Evolutionary conservation across 208 protist genomes (phyloP).

Genomic region (Wallacemonas rigidus): DNA sequence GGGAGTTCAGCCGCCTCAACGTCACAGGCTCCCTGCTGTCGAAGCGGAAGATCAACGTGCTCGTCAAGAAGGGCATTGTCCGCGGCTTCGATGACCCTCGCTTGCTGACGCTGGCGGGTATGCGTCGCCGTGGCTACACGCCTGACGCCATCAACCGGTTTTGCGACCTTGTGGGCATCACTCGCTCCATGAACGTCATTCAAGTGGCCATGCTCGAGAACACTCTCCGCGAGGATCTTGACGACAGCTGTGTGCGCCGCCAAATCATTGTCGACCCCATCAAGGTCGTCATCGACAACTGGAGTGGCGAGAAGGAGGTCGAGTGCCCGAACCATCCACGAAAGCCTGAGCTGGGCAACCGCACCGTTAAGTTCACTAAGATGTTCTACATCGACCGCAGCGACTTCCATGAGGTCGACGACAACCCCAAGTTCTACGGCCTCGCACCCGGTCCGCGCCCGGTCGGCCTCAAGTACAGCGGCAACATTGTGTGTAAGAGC

Average conservation of each 20-base stretch:
- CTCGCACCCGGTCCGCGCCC: slow-evolving; percentile 75
- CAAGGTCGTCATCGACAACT: slow-evolving; percentile 95
- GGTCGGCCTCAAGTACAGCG: slow-evolving; percentile 89
- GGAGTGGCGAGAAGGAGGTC: slow-evolving; percentile 81
- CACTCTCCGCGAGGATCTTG: slow-evolving; percentile 93
- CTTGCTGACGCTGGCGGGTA: slow-evolving; percentile 95
- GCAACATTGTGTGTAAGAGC: slow-evolving; percentile 84
- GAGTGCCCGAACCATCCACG: slow-evolving; percentile 96
- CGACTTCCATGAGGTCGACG: slow-evolving; percentile 94
- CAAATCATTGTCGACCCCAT: slow-evolving; percentile 96
- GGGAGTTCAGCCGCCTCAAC: slow-evolving; percentile 98
- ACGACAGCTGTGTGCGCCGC: slow-evolving; percentile 85
- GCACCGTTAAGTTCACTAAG: slow-evolving; percentile 87
- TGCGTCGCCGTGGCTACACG: slow-evolving; percentile 97
- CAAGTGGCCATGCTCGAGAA: slow-evolving; percentile 95
- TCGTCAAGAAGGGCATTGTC: slow-evolving; percentile 95
- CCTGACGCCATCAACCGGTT: slow-evolving; percentile 97
- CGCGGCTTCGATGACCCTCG: slow-evolving; percentile 98
- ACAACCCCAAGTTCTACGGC: slow-evolving; percentile 89
- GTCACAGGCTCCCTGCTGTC: slow-evolving; percentile 97
- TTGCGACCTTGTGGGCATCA: slow-evolving; percentile 96
- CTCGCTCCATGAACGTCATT: slow-evolving; percentile 92
- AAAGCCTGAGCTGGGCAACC: slow-evolving; percentile 74
- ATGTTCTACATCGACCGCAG: slow-evolving; percentile 97
- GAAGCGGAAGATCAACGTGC: slow-evolving; percentile 97